phyloP scores from a whole-genome alignment of 371 early-diverging fungal genomes.

The Rhizopus arrhizus region DNA sequence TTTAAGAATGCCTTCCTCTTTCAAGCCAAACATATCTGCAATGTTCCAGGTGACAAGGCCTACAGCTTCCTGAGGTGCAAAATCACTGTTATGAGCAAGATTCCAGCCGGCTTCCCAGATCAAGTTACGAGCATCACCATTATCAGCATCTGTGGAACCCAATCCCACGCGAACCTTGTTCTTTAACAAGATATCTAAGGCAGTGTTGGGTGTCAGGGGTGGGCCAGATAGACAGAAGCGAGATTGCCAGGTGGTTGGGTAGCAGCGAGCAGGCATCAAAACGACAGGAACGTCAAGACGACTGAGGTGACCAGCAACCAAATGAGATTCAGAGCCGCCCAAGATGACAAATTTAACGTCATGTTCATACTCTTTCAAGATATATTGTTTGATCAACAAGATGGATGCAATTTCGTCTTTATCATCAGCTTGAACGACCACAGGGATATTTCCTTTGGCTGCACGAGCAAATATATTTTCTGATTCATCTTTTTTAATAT shows the following conservation, averaged over 20 bases:
- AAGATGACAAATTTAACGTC: constrained; percentile 54
- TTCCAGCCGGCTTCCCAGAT: constrained; percentile 76
- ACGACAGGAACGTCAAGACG: constrained; percentile 63
- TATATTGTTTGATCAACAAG: constrained; percentile 56
- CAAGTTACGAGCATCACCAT: constrained; percentile 68
- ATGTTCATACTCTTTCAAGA: constrained; percentile 12
- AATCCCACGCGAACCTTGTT: constrained; percentile 68
- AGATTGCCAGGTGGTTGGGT: constrained; percentile 63
- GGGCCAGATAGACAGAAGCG: constrained; percentile 65
- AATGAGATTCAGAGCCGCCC: constrained; percentile 77
- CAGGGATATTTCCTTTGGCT: constrained; percentile 65
- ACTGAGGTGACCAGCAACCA: constrained; percentile 64
- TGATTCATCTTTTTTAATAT: constrained; percentile 27
- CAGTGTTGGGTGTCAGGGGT: constrained; percentile 58
- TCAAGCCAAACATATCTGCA: constrained; percentile 63
- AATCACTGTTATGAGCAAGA: constrained; percentile 38
- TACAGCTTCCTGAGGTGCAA: constrained; percentile 60
- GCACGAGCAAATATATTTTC: constrained; percentile 51
- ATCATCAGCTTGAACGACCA: constrained; percentile 65
- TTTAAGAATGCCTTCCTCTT: constrained; percentile 28
- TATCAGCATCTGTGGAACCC: constrained; percentile 57
- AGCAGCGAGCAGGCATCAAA: constrained; percentile 70
- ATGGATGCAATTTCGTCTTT: constrained; percentile 72
- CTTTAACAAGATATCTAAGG: constrained; percentile 56
- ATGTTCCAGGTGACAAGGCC: constrained; percentile 78